These are phyloP conservation scores for rapeseed (Brassica napus) DNA, from an alignment of 345 rosid genomes.

Conservation along the genomic window DNA sequence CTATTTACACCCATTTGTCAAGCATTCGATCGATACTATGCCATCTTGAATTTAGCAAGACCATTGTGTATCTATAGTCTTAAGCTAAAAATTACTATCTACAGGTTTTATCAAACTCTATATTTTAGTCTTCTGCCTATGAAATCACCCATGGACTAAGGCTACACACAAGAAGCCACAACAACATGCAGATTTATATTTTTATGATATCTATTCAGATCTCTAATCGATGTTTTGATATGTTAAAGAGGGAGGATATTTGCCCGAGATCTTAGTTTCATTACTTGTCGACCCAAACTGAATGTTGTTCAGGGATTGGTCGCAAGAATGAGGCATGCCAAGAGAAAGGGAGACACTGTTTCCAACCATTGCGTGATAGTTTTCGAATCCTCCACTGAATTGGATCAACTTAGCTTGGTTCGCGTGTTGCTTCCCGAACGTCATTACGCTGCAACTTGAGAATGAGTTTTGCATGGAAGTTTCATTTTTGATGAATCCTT, in stretches of 20 bases:
- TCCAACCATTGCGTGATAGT: constrained; percentile 43
- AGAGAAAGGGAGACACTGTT: constrained; percentile 62
- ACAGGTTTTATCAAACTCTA: constrained; percentile 13
- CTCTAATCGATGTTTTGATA: constrained; percentile 29
- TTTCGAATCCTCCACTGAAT: constrained; percentile 47
- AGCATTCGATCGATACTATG: not conserved
- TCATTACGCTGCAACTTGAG: constrained; percentile 37
- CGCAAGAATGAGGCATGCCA: constrained; percentile 59
- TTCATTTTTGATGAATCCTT: constrained; percentile 17
- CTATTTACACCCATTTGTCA: constrained; percentile 1
- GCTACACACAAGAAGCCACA: not conserved
- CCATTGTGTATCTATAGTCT: not conserved
- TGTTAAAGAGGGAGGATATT: constrained; percentile 15
- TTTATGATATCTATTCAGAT: not conserved
- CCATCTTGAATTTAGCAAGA: not conserved
- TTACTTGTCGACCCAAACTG: constrained; percentile 30
- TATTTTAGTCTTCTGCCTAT: not conserved
- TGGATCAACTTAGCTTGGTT: constrained; percentile 48
- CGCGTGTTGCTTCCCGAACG: constrained; percentile 31
- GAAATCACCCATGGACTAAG: not conserved
- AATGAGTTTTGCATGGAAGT: constrained; percentile 15
- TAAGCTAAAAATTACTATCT: constrained; percentile 12
- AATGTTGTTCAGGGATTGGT: constrained; percentile 31
- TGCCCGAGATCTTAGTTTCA: constrained; percentile 18
- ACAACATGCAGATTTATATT: not conserved